Percentiles rank a stretch among this genome's conserved stretches.
phyloP scores from a whole-genome alignment of 768 basidiomycete genomes.

The Mycena belliarum region DNA sequence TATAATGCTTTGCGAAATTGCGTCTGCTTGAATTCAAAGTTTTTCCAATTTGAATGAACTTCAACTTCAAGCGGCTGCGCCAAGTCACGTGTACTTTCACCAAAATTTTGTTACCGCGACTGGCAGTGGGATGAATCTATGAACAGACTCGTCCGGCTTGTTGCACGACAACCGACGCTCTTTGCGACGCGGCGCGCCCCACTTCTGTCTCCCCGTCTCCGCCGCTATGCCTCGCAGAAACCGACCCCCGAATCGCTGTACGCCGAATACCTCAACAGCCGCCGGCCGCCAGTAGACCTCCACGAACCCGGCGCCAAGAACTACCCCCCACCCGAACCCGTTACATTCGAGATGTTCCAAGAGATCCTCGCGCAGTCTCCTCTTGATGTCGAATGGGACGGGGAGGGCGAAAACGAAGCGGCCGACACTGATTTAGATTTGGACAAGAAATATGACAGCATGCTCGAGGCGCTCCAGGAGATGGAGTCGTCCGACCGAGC shows the following conservation, averaged over 20 bases:
- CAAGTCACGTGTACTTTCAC: neutral
- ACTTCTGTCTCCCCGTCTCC: neutral
- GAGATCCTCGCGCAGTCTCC: neutral
- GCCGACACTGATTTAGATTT: neutral
- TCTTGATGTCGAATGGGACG: neutral
- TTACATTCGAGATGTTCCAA: slow-evolving; percentile 17
- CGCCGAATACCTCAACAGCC: slow-evolving; percentile 1
- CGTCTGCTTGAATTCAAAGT: too few relatives aligned
- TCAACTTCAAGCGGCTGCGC: too few relatives aligned
- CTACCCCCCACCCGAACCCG: neutral
- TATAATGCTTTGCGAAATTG: too few relatives aligned
- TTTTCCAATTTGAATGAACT: too few relatives aligned
- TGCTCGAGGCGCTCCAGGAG: slow-evolving; percentile 7
- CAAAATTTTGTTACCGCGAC: slow-evolving; percentile 2
- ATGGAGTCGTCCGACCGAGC: neutral
- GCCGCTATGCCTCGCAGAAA: slow-evolving; percentile 7
- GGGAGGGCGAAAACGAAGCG: neutral
- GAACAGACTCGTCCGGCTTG: slow-evolving; percentile 15
- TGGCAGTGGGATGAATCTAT: slow-evolving; percentile 11
- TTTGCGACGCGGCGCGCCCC: slow-evolving; percentile 6
- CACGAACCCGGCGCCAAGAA: neutral
- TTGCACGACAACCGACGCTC: slow-evolving; percentile 8
- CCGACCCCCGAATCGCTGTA: slow-evolving; percentile 11
- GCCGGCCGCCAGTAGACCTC: neutral
- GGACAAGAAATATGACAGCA: slow-evolving; percentile 5